Percentiles rank a stretch among this genome's conserved stretches.
These are phyloP conservation scores for Bipolaris bicolor DNA, from an alignment of 2,329 filamentous ascomycete species.

Conservation along the genomic window DNA sequence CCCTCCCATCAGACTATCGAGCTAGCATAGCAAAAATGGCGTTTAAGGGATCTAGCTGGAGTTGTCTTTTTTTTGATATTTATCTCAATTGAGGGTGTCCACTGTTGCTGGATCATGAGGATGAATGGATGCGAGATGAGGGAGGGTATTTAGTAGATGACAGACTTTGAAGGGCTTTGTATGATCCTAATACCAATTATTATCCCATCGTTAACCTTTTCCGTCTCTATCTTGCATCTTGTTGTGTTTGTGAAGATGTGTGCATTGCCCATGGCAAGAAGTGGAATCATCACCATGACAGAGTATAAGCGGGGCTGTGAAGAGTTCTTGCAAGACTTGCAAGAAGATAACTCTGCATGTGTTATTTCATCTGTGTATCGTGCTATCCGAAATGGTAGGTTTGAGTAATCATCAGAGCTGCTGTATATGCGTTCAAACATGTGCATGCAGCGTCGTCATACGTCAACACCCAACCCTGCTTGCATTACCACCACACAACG, in stretches of 20 bases:
- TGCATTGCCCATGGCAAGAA: not conserved
- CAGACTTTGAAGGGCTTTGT: not conserved
- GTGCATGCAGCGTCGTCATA: not conserved
- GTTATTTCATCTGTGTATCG: not conserved
- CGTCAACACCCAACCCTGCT: not conserved
- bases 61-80: not conserved
- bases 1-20: not conserved
- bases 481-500: not conserved
- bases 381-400: not conserved
- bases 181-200: not conserved
- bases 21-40: slow-evolving; percentile 3
- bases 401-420: slow-evolving; percentile 1
- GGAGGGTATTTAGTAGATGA: not conserved
- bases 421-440: not conserved
- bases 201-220: not conserved
- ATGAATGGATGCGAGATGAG: not conserved
- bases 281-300: not conserved
- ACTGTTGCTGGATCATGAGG: not conserved
- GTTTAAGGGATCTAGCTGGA: not conserved
- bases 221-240: not conserved
- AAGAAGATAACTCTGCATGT: no score
- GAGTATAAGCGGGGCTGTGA: not conserved
- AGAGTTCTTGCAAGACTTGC: not conserved
- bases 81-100: not conserved
- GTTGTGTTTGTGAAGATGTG: not conserved